Evolutionary conservation across 495 filamentous ascomycete genomes (phyloP), one percentile per base, ranked within the genome.

Genomic region (Penicillium canescens): DNA sequence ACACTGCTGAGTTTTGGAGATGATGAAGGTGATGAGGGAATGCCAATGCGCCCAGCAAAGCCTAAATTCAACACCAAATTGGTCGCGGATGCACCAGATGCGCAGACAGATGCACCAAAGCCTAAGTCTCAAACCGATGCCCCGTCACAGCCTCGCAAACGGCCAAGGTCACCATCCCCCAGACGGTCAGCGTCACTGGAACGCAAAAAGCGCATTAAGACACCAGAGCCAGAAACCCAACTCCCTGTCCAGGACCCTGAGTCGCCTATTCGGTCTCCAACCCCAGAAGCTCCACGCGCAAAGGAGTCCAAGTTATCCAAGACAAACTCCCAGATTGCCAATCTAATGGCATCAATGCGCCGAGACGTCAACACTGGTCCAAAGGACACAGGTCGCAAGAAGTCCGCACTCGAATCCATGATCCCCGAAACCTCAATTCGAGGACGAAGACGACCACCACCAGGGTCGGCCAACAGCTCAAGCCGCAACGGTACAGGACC

Each of bases 321-420:
- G 55, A 93, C 91, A 6, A 96, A 98, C 57, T 91, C 91, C 16
- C 87, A 97, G 63, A 96, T 98, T 56, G 92, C 89, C 10, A 86
- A 86, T 11, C 70, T 98, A 35, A 96, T 94, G 70, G 89, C 89
- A 14, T 96, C 91, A 1, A 95, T 98, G 89, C 93, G 87, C 61
- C 86, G 95, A 26, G 89, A 80, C 40, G 79, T 86, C 37, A 71
- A 84, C 51, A 68, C 77, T 0, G 80, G 83, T 13, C 78, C 82
- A n/a, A 68, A 75, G 9, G 74, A 82, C 31, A 80, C 70, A 4
- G 48, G 78, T 23, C 75, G 75, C 45, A 86, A 87, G 66, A 88
- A 92, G 60, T 83, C 83, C 23, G 81, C 83, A 4, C 68, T 89
- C 10, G 91, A 96, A 67, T 77, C 83, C 41, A 84, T 98, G 81